Base-by-base conservation (phyloP, 108 stramenopile genomes). In the Bacterosira constricta region DNA sequence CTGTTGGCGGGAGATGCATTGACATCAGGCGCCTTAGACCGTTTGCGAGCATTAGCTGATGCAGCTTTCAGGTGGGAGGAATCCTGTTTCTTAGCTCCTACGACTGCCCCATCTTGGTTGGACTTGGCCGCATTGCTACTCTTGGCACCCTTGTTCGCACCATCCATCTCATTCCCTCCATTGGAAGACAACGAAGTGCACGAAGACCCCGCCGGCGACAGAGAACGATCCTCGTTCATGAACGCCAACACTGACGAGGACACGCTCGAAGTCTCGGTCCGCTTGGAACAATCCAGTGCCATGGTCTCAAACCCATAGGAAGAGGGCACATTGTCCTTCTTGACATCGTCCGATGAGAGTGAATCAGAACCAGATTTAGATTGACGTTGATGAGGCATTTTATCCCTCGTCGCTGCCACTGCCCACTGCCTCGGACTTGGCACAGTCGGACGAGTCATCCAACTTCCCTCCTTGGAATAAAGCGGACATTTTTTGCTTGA, bases 241-340 rank as follows among this genome's bases (percentile, higher is more conserved):
- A 55, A 73, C 15, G 79, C 79, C 18, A 80, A 52, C 2, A 68
- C 79, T 17, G 79, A 80, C 30, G 79, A 80, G 13, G 73, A 80
- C 77, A 73, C 67, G 57, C 63, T 67, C 5, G 71, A 79, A 35
- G 75, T 77, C 41, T 79, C 77, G 1, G 71, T 79, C 20, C 72
- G 38, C 54, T 73, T 79, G 7, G 65, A 65, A 59, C 66, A 31
- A 21, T 55, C 59, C 41, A 59, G 77, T 66, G 66, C 67, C 61
- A 69, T 59, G 21, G 63, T 66, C 20, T 59, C 39, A 4, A 56
- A 37, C 0, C n/a, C 23, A 26, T 52, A 45, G 15, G 67, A 55
- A 23, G 56, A 51, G 50, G 74, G 47, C 31, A 68, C 60, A 23
- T 73, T 73, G 8, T 66, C 66, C 46, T 63, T 72, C 32, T 72